phyloP scores from a whole-genome alignment of 768 basidiomycete genomes.

The Leucocoprinus sp. region DNA sequence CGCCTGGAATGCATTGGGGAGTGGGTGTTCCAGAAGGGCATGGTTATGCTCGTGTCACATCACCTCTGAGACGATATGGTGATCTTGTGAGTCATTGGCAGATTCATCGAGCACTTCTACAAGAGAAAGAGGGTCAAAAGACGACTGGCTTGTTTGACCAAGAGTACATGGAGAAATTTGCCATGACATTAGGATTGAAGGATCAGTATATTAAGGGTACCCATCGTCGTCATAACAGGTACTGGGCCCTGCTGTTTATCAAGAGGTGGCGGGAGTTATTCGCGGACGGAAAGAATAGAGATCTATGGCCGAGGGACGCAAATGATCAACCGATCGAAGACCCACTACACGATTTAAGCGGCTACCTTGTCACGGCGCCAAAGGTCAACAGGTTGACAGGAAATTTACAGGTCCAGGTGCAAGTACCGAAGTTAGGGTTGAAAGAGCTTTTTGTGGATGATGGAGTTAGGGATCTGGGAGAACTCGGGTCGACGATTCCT shows the following conservation, averaged over 20 bases:
- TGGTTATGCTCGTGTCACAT: slow-evolving; percentile 81
- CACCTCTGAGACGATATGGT: slow-evolving; percentile 76
- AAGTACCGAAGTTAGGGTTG: slow-evolving; percentile 20
- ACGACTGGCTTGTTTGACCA: slow-evolving; percentile 33
- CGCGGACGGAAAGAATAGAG: slow-evolving; percentile 3
- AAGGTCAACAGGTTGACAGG: slow-evolving; percentile 11
- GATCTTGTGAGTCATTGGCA: slow-evolving; percentile 92
- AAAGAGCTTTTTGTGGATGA: neutral
- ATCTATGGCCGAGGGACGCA: slow-evolving; percentile 1
- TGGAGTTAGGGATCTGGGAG: neutral
- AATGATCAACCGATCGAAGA: slow-evolving; percentile 9
- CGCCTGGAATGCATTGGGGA: slow-evolving; percentile 55
- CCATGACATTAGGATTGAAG: slow-evolving; percentile 23
- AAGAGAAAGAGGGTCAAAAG: slow-evolving; percentile 19
- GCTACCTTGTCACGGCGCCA: slow-evolving; percentile 13
- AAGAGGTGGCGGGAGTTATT: slow-evolving; percentile 25
- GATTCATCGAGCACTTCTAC: slow-evolving; percentile 68
- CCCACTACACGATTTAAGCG: slow-evolving; percentile 20
- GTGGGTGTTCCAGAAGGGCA: slow-evolving; percentile 65
- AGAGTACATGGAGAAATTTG: slow-evolving; percentile 36
- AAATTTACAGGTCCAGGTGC: slow-evolving; percentile 13
- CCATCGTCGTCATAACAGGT: slow-evolving; percentile 20
- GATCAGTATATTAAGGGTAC: slow-evolving; percentile 12
- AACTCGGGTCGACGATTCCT: neutral
- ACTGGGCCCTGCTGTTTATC: slow-evolving; percentile 30